Conservation (phyloP, 805 yeast genomes). For the Yarrowia alimentaria region DNA sequence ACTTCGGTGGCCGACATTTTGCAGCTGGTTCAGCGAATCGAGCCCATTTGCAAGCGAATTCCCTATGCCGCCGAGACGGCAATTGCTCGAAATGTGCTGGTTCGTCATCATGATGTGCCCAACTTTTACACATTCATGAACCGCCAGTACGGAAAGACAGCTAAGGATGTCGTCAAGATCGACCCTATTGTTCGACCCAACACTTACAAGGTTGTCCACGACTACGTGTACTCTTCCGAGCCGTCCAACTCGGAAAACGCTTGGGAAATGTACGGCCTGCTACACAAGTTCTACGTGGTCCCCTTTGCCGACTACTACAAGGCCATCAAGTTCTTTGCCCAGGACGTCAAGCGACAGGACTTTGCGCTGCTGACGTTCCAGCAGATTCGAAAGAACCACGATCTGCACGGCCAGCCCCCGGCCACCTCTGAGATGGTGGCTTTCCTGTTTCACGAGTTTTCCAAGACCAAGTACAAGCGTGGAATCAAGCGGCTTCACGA, state of each 20-base stretch:
- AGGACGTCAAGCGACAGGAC: conserved; percentile 53
- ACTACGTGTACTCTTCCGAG: conserved; percentile 45
- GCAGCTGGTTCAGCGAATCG: conserved; percentile 37
- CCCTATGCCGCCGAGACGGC: conserved; percentile 42
- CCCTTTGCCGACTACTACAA: conserved; percentile 62
- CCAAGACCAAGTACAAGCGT: conserved; percentile 55
- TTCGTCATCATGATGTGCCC: conserved; percentile 42
- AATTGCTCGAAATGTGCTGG: conserved; percentile 40
- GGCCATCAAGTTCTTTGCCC: conserved; percentile 52
- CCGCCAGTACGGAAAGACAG: conserved; percentile 44
- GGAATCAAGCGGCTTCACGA: conserved; percentile 67
- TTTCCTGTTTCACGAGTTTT: conserved; percentile 60
- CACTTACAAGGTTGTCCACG: conserved; percentile 44
- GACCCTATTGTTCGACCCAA: conserved; percentile 23
- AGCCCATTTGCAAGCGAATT: conserved; percentile 35
- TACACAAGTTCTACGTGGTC: conserved; percentile 54
- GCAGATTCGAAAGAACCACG: conserved; percentile 55
- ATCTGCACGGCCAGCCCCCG: conserved; percentile 52
- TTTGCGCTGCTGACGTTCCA: conserved; percentile 63
- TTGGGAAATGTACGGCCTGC: conserved; percentile 58
- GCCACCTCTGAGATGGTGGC: conserved; percentile 58
- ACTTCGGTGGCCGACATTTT: conserved; percentile 11
- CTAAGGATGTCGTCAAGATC: conserved; percentile 17
- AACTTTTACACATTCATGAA: conserved; percentile 40
- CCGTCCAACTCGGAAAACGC: conserved; percentile 44